Evolutionary conservation across 805 yeast genomes (phyloP).

Genomic region (Candida endomychidarum): DNA sequence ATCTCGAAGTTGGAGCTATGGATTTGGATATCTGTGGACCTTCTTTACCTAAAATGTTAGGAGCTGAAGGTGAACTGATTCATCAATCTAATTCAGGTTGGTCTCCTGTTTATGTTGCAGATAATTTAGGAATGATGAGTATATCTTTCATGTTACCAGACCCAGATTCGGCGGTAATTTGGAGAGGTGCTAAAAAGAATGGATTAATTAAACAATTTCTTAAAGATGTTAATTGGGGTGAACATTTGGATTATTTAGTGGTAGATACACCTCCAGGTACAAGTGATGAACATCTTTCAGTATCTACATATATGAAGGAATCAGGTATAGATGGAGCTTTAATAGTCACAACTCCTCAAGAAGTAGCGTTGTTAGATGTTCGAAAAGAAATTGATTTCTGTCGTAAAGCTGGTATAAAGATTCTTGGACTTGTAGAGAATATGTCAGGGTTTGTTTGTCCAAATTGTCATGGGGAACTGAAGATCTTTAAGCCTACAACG

Average conservation of each 20-base stretch:
- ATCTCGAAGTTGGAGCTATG: conserved; percentile 90
- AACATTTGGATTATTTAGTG: conserved; percentile 71
- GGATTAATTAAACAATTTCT: conserved; percentile 90
- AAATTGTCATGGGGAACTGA: conserved; percentile 82
- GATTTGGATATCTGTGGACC: conserved; percentile 99
- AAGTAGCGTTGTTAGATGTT: conserved; percentile 91
- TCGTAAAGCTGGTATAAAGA: conserved; percentile 79
- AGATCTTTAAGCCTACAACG: conserved; percentile 90
- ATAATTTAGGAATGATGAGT: conserved; percentile 92
- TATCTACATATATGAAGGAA: conserved; percentile 82
- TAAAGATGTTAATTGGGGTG: conserved; percentile 95
- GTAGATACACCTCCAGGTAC: conserved; percentile 99
- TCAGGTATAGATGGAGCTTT: conserved; percentile 94
- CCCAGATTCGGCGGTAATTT: conserved; percentile 88
- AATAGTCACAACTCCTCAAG: conserved; percentile 96
- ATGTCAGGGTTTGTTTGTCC: conserved; percentile 99
- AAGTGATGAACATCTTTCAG: conserved; percentile 92
- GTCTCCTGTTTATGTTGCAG: conserved; percentile 96
- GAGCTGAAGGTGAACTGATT: conserved; percentile 80
- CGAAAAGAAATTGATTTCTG: conserved; percentile 96
- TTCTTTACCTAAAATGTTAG: conserved; percentile 90
- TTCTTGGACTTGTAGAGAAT: conserved; percentile 91
- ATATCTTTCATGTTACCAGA: conserved; percentile 94
- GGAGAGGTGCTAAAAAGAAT: conserved; percentile 97
- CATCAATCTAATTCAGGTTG: conserved; percentile 92